phyloP scores from a whole-genome alignment of 2,329 filamentous ascomycete genomes.

The Dactylellina cionopaga region DNA sequence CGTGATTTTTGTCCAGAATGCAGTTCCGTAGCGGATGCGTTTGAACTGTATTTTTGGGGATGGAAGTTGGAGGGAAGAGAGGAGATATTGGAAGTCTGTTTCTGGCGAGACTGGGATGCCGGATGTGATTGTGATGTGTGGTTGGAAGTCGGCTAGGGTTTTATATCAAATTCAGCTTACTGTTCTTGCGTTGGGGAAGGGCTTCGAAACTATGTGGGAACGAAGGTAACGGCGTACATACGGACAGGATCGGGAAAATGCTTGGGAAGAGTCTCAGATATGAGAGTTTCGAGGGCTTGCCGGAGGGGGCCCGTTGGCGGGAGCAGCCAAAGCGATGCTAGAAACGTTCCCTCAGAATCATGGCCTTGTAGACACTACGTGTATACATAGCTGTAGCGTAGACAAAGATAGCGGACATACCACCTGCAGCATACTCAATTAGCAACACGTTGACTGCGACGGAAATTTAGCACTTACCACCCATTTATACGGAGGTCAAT shows the following conservation, averaged over 20 bases:
- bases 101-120: conserved; percentile 42
- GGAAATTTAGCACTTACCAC: neutral
- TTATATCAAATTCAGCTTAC: too few species aligned
- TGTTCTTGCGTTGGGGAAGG: too few species aligned
- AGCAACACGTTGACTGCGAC: neutral
- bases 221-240: conserved; percentile 7
- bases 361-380: neutral
- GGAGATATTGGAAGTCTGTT: conserved; percentile 32
- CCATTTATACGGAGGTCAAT: too few species aligned
- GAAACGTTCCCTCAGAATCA: neutral
- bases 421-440: conserved; percentile 16
- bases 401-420: conserved; percentile 36
- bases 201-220: too few species aligned
- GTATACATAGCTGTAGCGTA: too few species aligned
- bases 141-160: conserved; percentile 53
- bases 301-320: conserved; percentile 37
- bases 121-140: conserved; percentile 55
- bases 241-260: conserved; percentile 49
- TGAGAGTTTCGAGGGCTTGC: conserved; percentile 48
- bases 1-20: conserved; percentile 55
- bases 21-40: conserved; percentile 53
- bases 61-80: conserved; percentile 34
- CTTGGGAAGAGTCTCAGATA: conserved; percentile 52
- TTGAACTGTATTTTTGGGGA: conserved; percentile 47
- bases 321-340: conserved; percentile 56